A percentile compares a stretch with the other conserved stretches of the same genome.
Conservation (phyloP, 129 eudicot genomes). For the Mikania micrantha region DNA sequence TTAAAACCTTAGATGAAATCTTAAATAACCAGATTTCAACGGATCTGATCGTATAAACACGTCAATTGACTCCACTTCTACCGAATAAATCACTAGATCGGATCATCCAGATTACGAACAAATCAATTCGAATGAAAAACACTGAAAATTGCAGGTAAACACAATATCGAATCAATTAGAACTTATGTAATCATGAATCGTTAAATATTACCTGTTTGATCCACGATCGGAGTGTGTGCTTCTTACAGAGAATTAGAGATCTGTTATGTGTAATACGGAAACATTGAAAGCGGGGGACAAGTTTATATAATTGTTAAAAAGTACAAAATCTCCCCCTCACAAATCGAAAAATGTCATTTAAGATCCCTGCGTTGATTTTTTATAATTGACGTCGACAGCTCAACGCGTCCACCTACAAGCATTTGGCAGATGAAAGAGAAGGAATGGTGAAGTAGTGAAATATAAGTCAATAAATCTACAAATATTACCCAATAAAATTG, state of each 20-base stretch:
- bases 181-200: not conserved
- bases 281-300: slow-evolving; percentile 20
- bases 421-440: slow-evolving; percentile 17
- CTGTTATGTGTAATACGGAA: slow-evolving; percentile 19
- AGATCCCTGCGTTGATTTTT: not conserved
- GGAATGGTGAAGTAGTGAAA: too few relatives aligned
- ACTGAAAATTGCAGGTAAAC: not conserved
- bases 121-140: too few relatives aligned
- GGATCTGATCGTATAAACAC: slow-evolving; percentile 10
- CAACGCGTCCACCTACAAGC: slow-evolving; percentile 30
- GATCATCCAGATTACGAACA: not conserved
- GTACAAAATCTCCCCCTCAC: slow-evolving; percentile 26
- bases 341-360: not conserved
- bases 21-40: slow-evolving; percentile 5
- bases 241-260: slow-evolving; percentile 5
- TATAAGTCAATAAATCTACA: too few relatives aligned
- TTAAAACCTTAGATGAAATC: not conserved
- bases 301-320: slow-evolving; percentile 26
- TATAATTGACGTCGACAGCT: slow-evolving; percentile 15
- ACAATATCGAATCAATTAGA: not conserved
- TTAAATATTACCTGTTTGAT: slow-evolving; percentile 26
- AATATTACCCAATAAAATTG: too few relatives aligned
- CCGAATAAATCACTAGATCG: not conserved
- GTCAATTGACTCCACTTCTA: not conserved
- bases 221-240: slow-evolving; percentile 11